These are phyloP conservation scores for Aspergillus candidus DNA, from an alignment of 2,329 filamentous ascomycete species.

Conservation along the genomic window DNA sequence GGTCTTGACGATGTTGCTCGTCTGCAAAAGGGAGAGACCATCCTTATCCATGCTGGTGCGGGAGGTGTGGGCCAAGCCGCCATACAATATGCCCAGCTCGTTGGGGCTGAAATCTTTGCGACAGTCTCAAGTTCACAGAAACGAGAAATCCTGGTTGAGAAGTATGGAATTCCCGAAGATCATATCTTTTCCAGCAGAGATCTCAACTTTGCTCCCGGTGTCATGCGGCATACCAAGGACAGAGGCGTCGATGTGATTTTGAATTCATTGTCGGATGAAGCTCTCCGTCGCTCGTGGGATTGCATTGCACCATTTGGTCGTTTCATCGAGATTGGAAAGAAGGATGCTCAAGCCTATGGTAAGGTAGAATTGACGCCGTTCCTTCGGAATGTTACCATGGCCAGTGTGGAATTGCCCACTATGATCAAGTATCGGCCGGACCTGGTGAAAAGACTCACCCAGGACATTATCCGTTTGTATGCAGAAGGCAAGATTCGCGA, in stretches of 20 bases:
- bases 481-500: too few species aligned
- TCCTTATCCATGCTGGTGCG: slow-evolving; percentile 24
- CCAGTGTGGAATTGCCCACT: too few species aligned
- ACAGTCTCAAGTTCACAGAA: slow-evolving; percentile 23
- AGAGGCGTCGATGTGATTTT: slow-evolving; percentile 23
- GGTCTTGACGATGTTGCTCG: slow-evolving; percentile 11
- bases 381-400: too few species aligned
- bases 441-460: too few species aligned
- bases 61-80: slow-evolving; percentile 25
- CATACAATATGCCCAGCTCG: slow-evolving; percentile 19
- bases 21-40: slow-evolving; percentile 14
- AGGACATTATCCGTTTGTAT: too few species aligned
- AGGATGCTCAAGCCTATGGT: slow-evolving; percentile 2
- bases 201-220: slow-evolving; percentile 14
- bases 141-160: slow-evolving; percentile 16
- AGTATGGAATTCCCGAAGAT: slow-evolving; percentile 17
- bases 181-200: slow-evolving; percentile 24
- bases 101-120: slow-evolving; percentile 20
- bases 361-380: neutral
- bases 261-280: slow-evolving; percentile 21
- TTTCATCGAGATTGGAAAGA: slow-evolving; percentile 16
- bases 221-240: slow-evolving; percentile 14
- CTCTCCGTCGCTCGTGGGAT: slow-evolving; percentile 20
- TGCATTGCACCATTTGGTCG: slow-evolving; percentile 20
- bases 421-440: too few species aligned